Percentiles rank a stretch among this genome's conserved stretches.
These are phyloP conservation scores for Penicillium sp. DNA, from an alignment of 2,329 filamentous ascomycete species.

Conservation along the genomic window DNA sequence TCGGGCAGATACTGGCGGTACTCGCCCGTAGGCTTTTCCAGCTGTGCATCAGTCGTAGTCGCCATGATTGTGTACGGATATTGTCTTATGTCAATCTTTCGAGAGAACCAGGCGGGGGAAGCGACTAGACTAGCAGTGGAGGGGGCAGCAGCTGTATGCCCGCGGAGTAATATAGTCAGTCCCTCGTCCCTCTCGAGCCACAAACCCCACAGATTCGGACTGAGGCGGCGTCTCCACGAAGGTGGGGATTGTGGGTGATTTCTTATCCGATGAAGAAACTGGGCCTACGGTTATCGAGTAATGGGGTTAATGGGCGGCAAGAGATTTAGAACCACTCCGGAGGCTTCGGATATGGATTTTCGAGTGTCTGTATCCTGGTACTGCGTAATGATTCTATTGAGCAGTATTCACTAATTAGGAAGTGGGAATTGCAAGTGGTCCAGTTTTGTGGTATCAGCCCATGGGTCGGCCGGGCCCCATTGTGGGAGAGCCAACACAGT, in stretches of 20 bases:
- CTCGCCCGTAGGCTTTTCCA: slow-evolving; percentile 36
- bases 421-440: background rate
- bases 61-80: slow-evolving; percentile 5
- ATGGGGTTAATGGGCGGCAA: slow-evolving; percentile 4
- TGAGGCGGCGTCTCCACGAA: slow-evolving; percentile 24
- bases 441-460: background rate
- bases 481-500: slow-evolving; percentile 4
- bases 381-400: background rate
- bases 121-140: background rate
- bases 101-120: background rate
- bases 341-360: slow-evolving; percentile 17
- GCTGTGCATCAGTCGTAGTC: slow-evolving; percentile 3
- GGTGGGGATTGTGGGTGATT: slow-evolving; percentile 29
- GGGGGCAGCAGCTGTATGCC: background rate
- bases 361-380: background rate
- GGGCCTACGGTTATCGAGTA: too few species aligned
- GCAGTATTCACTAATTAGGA: background rate
- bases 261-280: slow-evolving; percentile 23
- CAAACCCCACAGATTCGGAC: slow-evolving; percentile 22
- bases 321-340: slow-evolving; percentile 12
- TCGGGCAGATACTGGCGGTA: slow-evolving; percentile 67
- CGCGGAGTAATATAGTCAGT: slow-evolving; percentile 22
- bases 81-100: background rate
- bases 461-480: background rate
- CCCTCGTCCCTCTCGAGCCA: background rate